Conservation (phyloP, 2,329 filamentous ascomycete species). For the Geosmithia flava region DNA sequence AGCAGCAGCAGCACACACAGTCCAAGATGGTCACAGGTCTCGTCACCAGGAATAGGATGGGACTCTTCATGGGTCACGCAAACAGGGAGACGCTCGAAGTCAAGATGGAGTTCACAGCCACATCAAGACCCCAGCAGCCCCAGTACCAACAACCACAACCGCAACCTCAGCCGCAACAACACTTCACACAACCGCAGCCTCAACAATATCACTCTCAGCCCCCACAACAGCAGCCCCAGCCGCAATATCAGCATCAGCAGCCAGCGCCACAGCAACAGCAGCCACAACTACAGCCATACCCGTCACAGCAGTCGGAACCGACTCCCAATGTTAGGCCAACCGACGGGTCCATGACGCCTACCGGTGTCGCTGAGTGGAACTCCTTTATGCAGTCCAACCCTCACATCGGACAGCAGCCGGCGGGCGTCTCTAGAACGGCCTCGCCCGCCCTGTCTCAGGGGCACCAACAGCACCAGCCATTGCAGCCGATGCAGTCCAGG, state of each 20-base stretch:
- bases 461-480: constrained; percentile 3
- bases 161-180: constrained; percentile 4
- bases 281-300: constrained; percentile 2
- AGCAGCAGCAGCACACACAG: constrained; percentile 28
- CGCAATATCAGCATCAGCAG: background rate
- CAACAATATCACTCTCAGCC: constrained; percentile 8
- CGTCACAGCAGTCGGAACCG: constrained; percentile 5
- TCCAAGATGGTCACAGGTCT: constrained; percentile 76
- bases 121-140: constrained; percentile 25
- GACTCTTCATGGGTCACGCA: constrained; percentile 64
- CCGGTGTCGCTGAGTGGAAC: constrained; percentile 66
- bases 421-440: constrained; percentile 18
- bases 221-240: constrained; percentile 6
- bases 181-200: constrained; percentile 8
- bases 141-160: constrained; percentile 7
- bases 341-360: constrained; percentile 29
- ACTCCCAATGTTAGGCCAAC: constrained; percentile 7
- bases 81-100: constrained; percentile 86
- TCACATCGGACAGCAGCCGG: constrained; percentile 20
- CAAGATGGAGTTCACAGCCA: constrained; percentile 72
- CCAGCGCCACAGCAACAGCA: background rate
- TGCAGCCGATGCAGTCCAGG: constrained; percentile 7
- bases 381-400: constrained; percentile 64
- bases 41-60: constrained; percentile 75
- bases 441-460: constrained; percentile 23